A percentile compares a stretch with the other conserved stretches of the same genome.
Conservation (phyloP, 2,329 filamentous ascomycete species). For the Diaporthe vaccinii region DNA sequence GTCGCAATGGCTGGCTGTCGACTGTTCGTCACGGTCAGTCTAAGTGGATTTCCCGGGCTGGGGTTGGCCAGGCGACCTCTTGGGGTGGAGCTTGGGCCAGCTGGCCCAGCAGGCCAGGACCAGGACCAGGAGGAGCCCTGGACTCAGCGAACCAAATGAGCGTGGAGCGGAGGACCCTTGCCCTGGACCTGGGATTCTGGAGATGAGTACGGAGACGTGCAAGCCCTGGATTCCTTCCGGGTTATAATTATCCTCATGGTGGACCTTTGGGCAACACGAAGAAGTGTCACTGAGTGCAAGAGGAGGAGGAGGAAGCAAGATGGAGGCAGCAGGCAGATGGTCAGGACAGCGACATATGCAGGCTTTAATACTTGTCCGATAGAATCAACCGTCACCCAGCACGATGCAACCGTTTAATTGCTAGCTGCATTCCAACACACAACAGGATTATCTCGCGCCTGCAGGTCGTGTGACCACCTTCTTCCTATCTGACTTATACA, state of each 20-base stretch:
- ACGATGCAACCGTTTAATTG: slow-evolving; percentile 2
- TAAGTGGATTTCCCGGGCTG: slow-evolving; percentile 19
- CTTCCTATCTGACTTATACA: not conserved
- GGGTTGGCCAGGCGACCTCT: slow-evolving; percentile 28
- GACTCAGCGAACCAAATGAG: slow-evolving; percentile 18
- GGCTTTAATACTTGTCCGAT: slow-evolving; percentile 18
- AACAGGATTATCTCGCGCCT: not conserved
- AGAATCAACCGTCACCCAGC: slow-evolving; percentile 13
- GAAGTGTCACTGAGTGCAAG: not conserved
- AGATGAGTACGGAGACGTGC: slow-evolving; percentile 31
- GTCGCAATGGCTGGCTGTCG: slow-evolving; percentile 12
- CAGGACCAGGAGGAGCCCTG: slow-evolving; percentile 23
- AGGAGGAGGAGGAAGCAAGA: slow-evolving; percentile 10
- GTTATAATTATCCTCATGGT: slow-evolving; percentile 34
- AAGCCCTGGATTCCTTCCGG: slow-evolving; percentile 30
- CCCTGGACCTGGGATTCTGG: slow-evolving; percentile 21
- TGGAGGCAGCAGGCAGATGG: not conserved
- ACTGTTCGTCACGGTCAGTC: slow-evolving; percentile 8
- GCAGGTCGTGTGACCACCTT: slow-evolving; percentile 28
- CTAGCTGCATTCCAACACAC: slow-evolving; percentile 22
- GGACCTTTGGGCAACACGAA: slow-evolving; percentile 23
- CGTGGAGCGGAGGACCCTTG: slow-evolving; percentile 27
- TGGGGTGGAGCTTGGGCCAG: slow-evolving; percentile 30
- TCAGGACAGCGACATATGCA: slow-evolving; percentile 13
- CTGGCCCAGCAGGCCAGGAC: not conserved